These are phyloP conservation scores for Alloteropsis semialata DNA, from an alignment of 176 grass and related monocot species.

Conservation along the genomic window DNA sequence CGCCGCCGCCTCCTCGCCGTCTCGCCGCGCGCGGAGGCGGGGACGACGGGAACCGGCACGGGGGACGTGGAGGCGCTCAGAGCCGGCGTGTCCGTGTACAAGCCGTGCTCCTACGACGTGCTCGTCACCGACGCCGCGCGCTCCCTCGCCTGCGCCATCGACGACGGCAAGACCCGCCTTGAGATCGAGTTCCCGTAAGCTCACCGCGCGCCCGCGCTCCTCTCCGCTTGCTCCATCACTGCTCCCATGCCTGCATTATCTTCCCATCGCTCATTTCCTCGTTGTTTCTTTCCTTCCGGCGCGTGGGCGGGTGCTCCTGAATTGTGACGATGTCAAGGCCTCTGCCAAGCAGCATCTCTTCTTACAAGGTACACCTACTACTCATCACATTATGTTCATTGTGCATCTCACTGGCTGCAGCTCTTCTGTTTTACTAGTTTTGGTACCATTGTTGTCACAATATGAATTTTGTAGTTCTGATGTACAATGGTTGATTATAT, in stretches of 20 bases:
- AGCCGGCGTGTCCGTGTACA: slow-evolving; percentile 79
- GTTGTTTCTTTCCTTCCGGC: slow-evolving; percentile 2
- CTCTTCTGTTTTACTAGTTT: too few species aligned
- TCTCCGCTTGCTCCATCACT: background rate
- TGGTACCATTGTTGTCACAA: too few species aligned
- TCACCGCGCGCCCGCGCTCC: too few species aligned
- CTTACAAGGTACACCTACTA: slow-evolving; percentile 62
- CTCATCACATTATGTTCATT: background rate
- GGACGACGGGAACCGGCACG: background rate
- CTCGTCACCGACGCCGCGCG: slow-evolving; percentile 81
- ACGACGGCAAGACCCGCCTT: slow-evolving; percentile 71
- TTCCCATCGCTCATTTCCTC: background rate
- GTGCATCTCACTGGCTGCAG: too few species aligned
- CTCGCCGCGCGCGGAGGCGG: slow-evolving; percentile 34
- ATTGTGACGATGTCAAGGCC: slow-evolving; percentile 35
- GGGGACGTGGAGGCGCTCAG: slow-evolving; percentile 19
- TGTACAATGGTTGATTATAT: background rate
- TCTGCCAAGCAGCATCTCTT: slow-evolving; percentile 87
- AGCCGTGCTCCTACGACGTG: slow-evolving; percentile 82
- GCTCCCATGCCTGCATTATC: background rate
- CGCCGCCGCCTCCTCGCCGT: background rate
- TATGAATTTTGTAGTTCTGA: too few species aligned
- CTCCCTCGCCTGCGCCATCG: slow-evolving; percentile 78
- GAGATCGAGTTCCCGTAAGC: slow-evolving; percentile 96
- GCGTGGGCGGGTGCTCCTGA: slow-evolving; percentile 23